These are phyloP conservation scores for Phytopythium boreale DNA, from an alignment of 352 stramenopile species.

Conservation along the genomic window DNA sequence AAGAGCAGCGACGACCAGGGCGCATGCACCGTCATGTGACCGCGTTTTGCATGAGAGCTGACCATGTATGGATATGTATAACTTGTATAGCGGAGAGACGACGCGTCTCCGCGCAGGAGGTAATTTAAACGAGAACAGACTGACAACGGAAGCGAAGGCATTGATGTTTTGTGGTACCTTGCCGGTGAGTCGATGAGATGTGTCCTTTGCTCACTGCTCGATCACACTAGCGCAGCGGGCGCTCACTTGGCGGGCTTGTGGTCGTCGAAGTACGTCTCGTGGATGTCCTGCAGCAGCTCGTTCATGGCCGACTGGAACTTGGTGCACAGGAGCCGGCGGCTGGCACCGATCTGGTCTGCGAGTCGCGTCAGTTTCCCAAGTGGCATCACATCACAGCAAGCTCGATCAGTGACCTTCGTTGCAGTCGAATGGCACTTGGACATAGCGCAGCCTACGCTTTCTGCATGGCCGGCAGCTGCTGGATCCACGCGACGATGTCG, in stretches of 20 bases:
- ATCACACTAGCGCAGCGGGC: no score
- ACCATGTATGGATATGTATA: slow-evolving; percentile 23
- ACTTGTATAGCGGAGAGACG: background rate
- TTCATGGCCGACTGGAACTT: slow-evolving; percentile 80
- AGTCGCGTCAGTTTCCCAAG: slow-evolving; percentile 67
- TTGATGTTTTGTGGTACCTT: background rate
- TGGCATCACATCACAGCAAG: no score
- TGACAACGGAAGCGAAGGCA: background rate
- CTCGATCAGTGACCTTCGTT: no score
- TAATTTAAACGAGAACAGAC: slow-evolving; percentile 3
- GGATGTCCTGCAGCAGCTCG: slow-evolving; percentile 65
- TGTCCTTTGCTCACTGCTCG: background rate
- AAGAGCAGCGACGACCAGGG: slow-evolving; percentile 46
- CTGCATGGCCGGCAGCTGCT: slow-evolving; percentile 76
- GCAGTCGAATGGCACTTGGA: background rate
- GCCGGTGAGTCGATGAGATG: no score
- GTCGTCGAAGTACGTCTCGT: slow-evolving; percentile 59
- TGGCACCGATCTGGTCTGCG: slow-evolving; percentile 67
- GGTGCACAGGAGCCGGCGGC: slow-evolving; percentile 43
- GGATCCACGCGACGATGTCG: slow-evolving; percentile 74
- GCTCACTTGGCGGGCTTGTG: slow-evolving; percentile 45
- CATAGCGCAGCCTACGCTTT: slow-evolving; percentile 46
- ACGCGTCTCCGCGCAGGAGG: background rate
- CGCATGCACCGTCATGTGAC: slow-evolving; percentile 66
- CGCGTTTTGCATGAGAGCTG: background rate